Conservation (phyloP, 352 stramenopile species). For the Pythium chondricola region DNA sequence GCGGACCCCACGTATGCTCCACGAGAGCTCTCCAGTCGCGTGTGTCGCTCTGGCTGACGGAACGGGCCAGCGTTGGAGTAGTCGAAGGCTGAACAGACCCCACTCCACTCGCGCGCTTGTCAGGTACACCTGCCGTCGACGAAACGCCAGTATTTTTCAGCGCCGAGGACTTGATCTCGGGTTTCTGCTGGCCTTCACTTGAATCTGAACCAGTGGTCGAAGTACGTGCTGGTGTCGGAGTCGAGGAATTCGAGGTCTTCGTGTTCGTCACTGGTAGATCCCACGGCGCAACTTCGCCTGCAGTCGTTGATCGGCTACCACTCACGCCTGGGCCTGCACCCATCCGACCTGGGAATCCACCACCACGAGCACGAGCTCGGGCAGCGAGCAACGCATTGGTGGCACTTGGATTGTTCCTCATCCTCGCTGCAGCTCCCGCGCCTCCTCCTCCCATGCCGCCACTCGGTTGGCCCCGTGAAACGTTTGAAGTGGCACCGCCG, state of each 20-base stretch:
- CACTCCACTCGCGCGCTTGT: too few species aligned
- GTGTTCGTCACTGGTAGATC: slow-evolving; percentile 56
- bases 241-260: too few species aligned
- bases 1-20: slow-evolving; percentile 15
- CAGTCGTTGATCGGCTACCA: slow-evolving; percentile 12
- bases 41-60: too few species aligned
- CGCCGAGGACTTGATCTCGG: too few species aligned
- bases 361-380: slow-evolving; percentile 54
- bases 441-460: slow-evolving; percentile 13
- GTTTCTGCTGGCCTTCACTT: background rate
- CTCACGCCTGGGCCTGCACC: slow-evolving; percentile 37
- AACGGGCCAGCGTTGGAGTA: too few species aligned
- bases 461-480: slow-evolving; percentile 13
- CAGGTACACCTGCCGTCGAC: too few species aligned
- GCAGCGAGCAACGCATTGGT: slow-evolving; percentile 70
- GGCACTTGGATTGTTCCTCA: slow-evolving; percentile 43
- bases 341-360: slow-evolving; percentile 40
- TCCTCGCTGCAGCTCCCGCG: slow-evolving; percentile 16
- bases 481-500: slow-evolving; percentile 13
- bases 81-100: too few species aligned
- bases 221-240: slow-evolving; percentile 4
- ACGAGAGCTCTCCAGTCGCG: slow-evolving; percentile 10
- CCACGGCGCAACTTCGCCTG: slow-evolving; percentile 59
- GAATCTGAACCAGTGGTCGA: background rate
- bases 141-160: too few species aligned